Evolutionary conservation across 139 green algal genomes (phyloP), one percentile per base, ranked within the genome.

Genomic region (Chlorella sp.): DNA sequence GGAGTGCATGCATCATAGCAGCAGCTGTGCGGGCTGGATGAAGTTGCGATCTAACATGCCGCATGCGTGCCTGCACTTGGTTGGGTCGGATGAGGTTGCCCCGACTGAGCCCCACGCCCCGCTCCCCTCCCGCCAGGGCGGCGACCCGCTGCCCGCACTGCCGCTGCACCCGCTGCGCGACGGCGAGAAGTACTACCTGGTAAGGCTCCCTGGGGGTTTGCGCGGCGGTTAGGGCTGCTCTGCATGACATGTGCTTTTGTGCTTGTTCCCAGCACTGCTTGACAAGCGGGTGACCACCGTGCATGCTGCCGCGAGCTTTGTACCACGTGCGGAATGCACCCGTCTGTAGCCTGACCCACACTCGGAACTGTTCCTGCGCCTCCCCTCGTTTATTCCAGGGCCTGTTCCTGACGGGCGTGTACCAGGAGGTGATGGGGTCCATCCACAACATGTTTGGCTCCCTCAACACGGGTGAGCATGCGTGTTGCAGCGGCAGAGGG

Each of bases 401-500:
- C 8, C 67, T 78, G 11, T 70, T 69, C 67, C 67, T 78, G n/a
- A 85, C 67, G 8, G 80, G 80, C 43, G 79, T 85, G 24, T 85
- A 79, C 48, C 80, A 79, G 85, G 90, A 96, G 88, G 74, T 87
- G 17, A 92, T 95, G 91, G 92, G 92, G 11, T 90, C 75, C 44
- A 54, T 82, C 6, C 92, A 95, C 91, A 95, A 95, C 88, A 88
- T 95, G 84, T 93, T 96, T 87, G 92, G 92, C 64, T 58, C 58
- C 44, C 83, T 92, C n/a, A 89, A 95, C 73, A 78, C 76, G 28
- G 92, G 51, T 60, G 51, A 60, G 51, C n/a, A n/a, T n/a, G n/a
- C n/a, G n/a, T n/a, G n/a, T n/a, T n/a, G n/a, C n/a, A n/a, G n/a
- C n/a, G n/a, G n/a, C n/a, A n/a, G n/a, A n/a, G n/a, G n/a, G 46